phyloP scores from a whole-genome alignment of 2,329 filamentous ascomycete species.

The Tetracladium maxilliforme region DNA sequence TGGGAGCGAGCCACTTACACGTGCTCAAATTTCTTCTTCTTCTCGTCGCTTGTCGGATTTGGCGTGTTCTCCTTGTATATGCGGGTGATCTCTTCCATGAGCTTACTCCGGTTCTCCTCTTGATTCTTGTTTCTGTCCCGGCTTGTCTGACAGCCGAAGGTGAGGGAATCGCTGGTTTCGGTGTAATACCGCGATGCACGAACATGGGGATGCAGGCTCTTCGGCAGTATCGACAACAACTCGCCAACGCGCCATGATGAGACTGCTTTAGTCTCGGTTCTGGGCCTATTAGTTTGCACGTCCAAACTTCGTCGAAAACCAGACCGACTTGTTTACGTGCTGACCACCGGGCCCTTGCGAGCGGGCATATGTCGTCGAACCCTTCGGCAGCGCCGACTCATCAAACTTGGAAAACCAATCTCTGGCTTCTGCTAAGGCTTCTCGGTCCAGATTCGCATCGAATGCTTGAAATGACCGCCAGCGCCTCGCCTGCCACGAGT shows the following conservation, averaged over 20 bases:
- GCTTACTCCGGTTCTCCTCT: conserved; percentile 10
- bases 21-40: conserved; percentile 33
- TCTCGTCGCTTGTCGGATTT: conserved; percentile 25
- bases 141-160: conserved; percentile 12
- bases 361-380: conserved; percentile 10
- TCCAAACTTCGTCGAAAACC: neutral
- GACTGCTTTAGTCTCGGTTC: conserved; percentile 16
- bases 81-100: conserved; percentile 11
- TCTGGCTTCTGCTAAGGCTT: conserved; percentile 11
- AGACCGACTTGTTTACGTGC: conserved; percentile 16
- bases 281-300: conserved; percentile 5
- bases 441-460: too few species aligned
- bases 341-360: conserved; percentile 16
- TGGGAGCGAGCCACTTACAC: too few species aligned
- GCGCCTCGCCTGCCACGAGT: too few species aligned
- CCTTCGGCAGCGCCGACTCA: conserved; percentile 8
- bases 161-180: conserved; percentile 10
- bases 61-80: conserved; percentile 13
- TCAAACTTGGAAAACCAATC: conserved; percentile 12
- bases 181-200: conserved; percentile 12
- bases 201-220: conserved; percentile 10
- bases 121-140: conserved; percentile 12
- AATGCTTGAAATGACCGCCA: too few species aligned
- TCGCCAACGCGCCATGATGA: conserved; percentile 12
- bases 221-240: conserved; percentile 10